Conservation (phyloP, 345 rosid genomes). For the Eucalyptus curtisii region DNA sequence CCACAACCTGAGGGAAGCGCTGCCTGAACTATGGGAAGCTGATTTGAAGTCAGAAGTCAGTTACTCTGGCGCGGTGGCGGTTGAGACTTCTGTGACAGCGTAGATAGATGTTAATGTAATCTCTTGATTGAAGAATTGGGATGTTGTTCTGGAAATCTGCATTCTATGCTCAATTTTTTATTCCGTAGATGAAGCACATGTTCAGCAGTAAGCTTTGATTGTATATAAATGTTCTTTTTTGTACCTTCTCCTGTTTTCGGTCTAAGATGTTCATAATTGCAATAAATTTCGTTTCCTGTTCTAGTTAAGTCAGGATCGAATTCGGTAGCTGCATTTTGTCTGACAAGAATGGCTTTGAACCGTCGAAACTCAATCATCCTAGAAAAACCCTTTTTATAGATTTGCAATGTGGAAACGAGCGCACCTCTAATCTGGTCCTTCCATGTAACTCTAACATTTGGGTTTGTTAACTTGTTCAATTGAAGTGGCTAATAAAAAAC, state of each 20-base stretch:
- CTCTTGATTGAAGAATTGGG: background rate
- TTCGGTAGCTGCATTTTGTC: background rate
- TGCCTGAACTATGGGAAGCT: constrained; percentile 63
- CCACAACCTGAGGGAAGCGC: constrained; percentile 69
- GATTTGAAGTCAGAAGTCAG: constrained; percentile 24
- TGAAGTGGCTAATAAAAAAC: background rate
- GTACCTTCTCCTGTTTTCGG: background rate
- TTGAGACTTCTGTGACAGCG: constrained; percentile 61
- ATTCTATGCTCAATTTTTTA: background rate
- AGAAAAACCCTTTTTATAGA: background rate
- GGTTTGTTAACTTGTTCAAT: background rate
- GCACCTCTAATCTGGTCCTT: background rate
- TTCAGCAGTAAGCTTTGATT: background rate
- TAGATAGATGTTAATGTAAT: background rate
- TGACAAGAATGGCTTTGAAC: background rate
- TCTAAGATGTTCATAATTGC: background rate
- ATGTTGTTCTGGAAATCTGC: background rate
- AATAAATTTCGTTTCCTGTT: background rate
- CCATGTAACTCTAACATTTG: background rate
- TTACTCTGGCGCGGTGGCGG: constrained; percentile 25
- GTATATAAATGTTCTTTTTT: background rate
- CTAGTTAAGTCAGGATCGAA: background rate
- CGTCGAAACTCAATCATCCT: background rate
- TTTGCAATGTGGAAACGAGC: background rate
- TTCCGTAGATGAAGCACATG: background rate